These are phyloP conservation scores for Carex scoparia DNA, from an alignment of 176 grass and related monocot species.

Conservation along the genomic window DNA sequence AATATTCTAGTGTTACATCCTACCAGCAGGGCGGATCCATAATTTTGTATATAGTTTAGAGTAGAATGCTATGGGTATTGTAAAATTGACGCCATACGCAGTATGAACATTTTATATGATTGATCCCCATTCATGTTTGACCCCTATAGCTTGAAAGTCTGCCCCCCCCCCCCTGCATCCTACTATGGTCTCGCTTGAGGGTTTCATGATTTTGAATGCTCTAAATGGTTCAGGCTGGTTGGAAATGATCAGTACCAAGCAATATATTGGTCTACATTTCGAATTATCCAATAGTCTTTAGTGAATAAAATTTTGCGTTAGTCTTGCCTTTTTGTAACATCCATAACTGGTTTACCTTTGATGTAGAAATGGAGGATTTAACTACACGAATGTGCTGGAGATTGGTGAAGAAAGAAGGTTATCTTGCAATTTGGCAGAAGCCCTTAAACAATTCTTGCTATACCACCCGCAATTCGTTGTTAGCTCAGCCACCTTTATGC, in stretches of 20 bases:
- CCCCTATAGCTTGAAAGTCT: too few relatives aligned
- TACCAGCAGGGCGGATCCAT: background rate
- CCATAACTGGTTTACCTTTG: constrained; percentile 3
- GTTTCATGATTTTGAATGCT: background rate
- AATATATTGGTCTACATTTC: background rate
- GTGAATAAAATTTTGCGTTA: background rate
- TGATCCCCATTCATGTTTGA: too few relatives aligned
- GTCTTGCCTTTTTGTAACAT: background rate
- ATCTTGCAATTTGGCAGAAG: constrained; percentile 54
- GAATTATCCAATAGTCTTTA: background rate
- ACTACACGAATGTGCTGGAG: constrained; percentile 38
- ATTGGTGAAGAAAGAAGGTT: constrained; percentile 48
- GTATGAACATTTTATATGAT: too few relatives aligned
- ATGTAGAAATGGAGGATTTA: constrained; percentile 41
- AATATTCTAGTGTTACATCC: background rate
- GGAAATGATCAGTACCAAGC: background rate
- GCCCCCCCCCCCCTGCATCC: background rate
- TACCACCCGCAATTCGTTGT: constrained; percentile 4
- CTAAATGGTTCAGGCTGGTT: background rate
- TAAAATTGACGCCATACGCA: too few relatives aligned
- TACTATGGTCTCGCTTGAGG: background rate
- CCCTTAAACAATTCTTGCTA: constrained; percentile 45
- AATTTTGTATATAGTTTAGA: too few relatives aligned
- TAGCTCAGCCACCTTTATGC: constrained; percentile 30
- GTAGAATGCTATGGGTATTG: too few relatives aligned